Base-by-base conservation (phyloP, 1,139 yeast genomes). In the Candida albicans region DNA sequence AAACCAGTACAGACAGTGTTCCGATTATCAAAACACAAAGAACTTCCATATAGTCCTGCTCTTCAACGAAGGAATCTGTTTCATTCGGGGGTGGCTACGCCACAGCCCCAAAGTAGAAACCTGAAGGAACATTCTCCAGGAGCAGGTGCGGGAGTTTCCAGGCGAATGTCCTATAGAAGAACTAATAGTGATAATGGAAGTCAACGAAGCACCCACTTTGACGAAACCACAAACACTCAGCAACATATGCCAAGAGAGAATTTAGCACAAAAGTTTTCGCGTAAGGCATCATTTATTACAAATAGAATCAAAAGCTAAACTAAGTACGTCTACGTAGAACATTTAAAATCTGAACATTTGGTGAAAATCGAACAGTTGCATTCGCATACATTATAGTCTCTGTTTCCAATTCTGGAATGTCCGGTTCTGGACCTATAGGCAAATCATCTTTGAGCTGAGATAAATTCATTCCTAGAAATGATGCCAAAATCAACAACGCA, bases 1-100 rank as follows among this genome's bases (percentile, higher is more conserved):
- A 87, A 89, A 54, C 96, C 97, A 0, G 84, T 88, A 5, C 77
- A 77, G 22, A 87, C 81, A 52, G 90, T 91, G 1, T 90, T 91
- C 67, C 68, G 96, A 34, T 65, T 79, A 35, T 77, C 90, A 1
- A 83, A 78, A 51, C 66, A 75, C 4, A 82, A 76, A 46, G 58
- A 61, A 15, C 64, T 91, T 27, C 73, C 80, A 0, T 59, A 63
- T 8, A 82, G 90, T 35, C 88, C 93, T 0, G 93, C 91, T 0
- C 64, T 87, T 40, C 76, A 72, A 51, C 55, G 39, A 30, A 10
- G 39, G 10, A 37, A 30, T 14, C 39, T 37, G 39, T 30, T 30
- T 11, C 39, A 33, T 8, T 30, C 24, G 10, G 14, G 22, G 9
- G 34, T 13, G 25, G 32, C 35, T 13, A 7, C 34, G 24, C 22